Conservation (phyloP, 2,329 filamentous ascomycete species). For the Shiraia sp. region DNA sequence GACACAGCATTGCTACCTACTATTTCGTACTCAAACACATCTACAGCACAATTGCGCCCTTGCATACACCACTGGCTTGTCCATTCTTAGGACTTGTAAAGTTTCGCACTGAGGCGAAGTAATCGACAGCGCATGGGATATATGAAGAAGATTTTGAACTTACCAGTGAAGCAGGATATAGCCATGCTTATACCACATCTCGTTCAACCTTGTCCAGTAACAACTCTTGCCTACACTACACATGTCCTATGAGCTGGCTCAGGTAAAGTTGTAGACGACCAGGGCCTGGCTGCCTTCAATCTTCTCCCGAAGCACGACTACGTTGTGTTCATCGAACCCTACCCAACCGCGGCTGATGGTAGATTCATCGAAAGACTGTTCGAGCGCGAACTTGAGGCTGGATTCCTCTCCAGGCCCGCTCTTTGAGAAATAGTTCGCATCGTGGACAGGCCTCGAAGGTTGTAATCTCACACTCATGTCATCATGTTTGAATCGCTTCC, state of each 20-base stretch:
- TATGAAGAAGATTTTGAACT: too few species aligned
- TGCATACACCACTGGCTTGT: too few species aligned
- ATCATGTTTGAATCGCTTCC: slow-evolving; percentile 47
- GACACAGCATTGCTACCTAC: too few species aligned
- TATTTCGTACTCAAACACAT: too few species aligned
- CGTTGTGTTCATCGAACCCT: slow-evolving; percentile 88
- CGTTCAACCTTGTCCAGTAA: too few species aligned
- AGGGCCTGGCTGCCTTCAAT: slow-evolving; percentile 70
- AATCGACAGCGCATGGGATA: too few species aligned
- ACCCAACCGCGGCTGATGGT: slow-evolving; percentile 66
- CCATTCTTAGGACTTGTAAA: too few species aligned
- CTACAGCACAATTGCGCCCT: too few species aligned
- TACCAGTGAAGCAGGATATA: too few species aligned
- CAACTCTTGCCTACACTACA: too few species aligned
- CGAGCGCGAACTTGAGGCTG: slow-evolving; percentile 41
- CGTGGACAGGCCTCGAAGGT: slow-evolving; percentile 38
- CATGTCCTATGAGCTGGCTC: slow-evolving; percentile 1
- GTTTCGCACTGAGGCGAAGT: too few species aligned
- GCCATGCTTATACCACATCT: too few species aligned
- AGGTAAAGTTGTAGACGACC: slow-evolving; percentile 87
- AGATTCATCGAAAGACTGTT: slow-evolving; percentile 44
- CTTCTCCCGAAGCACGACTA: slow-evolving; percentile 80
- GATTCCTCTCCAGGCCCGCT: slow-evolving; percentile 28
- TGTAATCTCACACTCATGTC: slow-evolving; percentile 60
- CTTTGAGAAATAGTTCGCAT: slow-evolving; percentile 17